Evolutionary conservation across 1,139 yeast species (phyloP), one percentile per base, ranked within the genome.

Genomic region (Diutina neorugosa): DNA sequence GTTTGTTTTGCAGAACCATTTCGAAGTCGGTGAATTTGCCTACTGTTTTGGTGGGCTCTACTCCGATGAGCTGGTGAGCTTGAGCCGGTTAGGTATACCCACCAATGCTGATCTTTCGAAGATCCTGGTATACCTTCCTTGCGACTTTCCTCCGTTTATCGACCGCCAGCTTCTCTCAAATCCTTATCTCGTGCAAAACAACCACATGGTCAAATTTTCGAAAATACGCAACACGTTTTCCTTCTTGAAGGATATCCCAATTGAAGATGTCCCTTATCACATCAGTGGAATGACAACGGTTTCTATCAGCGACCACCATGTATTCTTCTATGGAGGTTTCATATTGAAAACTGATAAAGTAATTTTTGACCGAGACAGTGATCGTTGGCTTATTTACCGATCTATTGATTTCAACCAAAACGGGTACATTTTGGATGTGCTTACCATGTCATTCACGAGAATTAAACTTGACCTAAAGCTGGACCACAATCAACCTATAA

Each of bases 251-350:
- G 57, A 60, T 31, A 57, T 61, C 6, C 19, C 20, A n/a, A 54
- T 54, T 5, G 58, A 61, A 2, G 55, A 56, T n/a, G 50, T 51
- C 27, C 77, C 77, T 0, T 57, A 61, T 3, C 66, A 67, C 52
- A 61, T 72, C 34, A 63, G 64, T 56, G 59, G 64, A n/a, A 61
- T 70, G 62, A 53, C 61, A 1, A 62, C 68, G 42, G 63, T 73
- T 9, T 63, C 62, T 49, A 65, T 74, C 11, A 68, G 77, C 0
- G 62, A 65, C 12, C 60, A 65, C 21, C 77, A 74, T 56, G 62
- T 69, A 12, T 73, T 74, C 57, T 70, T 70, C 55, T 72, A 65
- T 55, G 79, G 78, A 4, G 79, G 79, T 3, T 74, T 71, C 59
- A 62, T 60, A 55, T 56, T 74, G 23, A 57, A 57, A 21, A 61